Base-by-base conservation (phyloP, 2,329 filamentous ascomycete species). In the Tolypocladium sp. region DNA sequence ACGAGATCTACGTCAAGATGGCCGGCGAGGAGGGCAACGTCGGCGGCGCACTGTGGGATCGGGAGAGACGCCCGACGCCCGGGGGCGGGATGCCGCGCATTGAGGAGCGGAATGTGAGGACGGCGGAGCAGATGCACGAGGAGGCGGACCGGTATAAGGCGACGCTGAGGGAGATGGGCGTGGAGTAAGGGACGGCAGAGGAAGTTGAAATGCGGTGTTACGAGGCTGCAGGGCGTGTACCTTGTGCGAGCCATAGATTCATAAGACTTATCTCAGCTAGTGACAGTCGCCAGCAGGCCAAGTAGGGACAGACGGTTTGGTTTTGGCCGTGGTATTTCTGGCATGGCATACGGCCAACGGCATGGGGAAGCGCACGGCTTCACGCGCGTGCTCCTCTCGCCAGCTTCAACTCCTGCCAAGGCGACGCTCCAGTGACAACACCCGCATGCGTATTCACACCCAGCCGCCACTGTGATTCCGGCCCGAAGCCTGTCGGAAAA, bases 21-120 rank as follows among this genome's bases (percentile, higher is more conserved):
- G 91, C 96, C 68, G 83, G 83, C 35, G 90, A 96, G 73, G 88
- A 91, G 63, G 93, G 92, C 0, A 89, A 97, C 74, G 78, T 97
- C 17, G 89, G 88, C 7, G 83, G 81, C 42, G 86, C 86, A 58
- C 77, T 92, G 66, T 84, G 81, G 77, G 85, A 90, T 62, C 66
- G 59, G 27, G 64, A 68, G 38, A 69, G 81, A 10, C 57, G 63
- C 62, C 81, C 83, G 22, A 67, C 73, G 70, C 75, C 83, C 12
- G 75, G 77, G 22, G 80, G 86, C 57, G 74, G 68, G 27, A 90
- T 94, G 68, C 85, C 87, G 0, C 79, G 78, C 44, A 85, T 92
- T 12, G 90, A 93, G 74, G 87, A 83, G 62, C 82, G 92, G 65
- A 77, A 79, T 71, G 80, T 89, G 8, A 83, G 92, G 71, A 82